Evolutionary conservation across 2,329 filamentous ascomycete genomes (phyloP).

Genomic region (Capronia epimyces): DNA sequence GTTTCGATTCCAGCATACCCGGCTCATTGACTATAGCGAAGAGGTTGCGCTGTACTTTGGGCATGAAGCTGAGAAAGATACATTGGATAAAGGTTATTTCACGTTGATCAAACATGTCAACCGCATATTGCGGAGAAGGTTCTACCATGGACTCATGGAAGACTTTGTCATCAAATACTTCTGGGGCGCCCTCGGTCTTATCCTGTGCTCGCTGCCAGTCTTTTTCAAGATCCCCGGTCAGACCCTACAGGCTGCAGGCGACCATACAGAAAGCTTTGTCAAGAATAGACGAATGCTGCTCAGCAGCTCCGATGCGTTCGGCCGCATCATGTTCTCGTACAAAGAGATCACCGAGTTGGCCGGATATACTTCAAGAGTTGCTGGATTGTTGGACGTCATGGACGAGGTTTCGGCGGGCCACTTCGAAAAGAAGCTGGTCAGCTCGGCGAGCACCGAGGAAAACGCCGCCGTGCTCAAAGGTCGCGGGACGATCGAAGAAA

Average conservation of each 20-base stretch:
- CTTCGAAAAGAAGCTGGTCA: slow-evolving; percentile 95
- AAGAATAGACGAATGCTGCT: slow-evolving; percentile 90
- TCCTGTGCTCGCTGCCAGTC: slow-evolving; percentile 90
- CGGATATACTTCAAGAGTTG: slow-evolving; percentile 88
- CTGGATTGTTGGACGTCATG: slow-evolving; percentile 86
- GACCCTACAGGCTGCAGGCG: slow-evolving; percentile 46
- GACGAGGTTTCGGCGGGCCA: slow-evolving; percentile 82
- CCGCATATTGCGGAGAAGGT: slow-evolving; percentile 77
- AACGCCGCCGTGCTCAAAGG: slow-evolving; percentile 79
- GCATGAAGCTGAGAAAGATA: slow-evolving; percentile 92
- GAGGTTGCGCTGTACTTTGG: slow-evolving; percentile 89
- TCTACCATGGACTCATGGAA: slow-evolving; percentile 99
- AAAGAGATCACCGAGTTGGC: slow-evolving; percentile 95
- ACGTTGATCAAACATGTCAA: slow-evolving; percentile 99
- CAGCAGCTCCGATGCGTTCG: slow-evolving; percentile 90
- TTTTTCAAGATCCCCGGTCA: slow-evolving; percentile 87
- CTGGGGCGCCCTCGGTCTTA: slow-evolving; percentile 87
- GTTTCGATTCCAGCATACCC: slow-evolving; percentile 90
- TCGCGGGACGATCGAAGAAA: slow-evolving; percentile 75
- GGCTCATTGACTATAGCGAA: slow-evolving; percentile 92
- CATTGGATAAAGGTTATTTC: slow-evolving; percentile 95
- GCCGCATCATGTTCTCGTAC: slow-evolving; percentile 95
- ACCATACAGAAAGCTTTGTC: slow-evolving; percentile 68
- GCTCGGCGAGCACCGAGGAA: slow-evolving; percentile 72
- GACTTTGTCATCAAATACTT: slow-evolving; percentile 99